phyloP scores from a whole-genome alignment of 371 early-diverging fungal species.

The Thermomucor indicae-seudaticae region DNA sequence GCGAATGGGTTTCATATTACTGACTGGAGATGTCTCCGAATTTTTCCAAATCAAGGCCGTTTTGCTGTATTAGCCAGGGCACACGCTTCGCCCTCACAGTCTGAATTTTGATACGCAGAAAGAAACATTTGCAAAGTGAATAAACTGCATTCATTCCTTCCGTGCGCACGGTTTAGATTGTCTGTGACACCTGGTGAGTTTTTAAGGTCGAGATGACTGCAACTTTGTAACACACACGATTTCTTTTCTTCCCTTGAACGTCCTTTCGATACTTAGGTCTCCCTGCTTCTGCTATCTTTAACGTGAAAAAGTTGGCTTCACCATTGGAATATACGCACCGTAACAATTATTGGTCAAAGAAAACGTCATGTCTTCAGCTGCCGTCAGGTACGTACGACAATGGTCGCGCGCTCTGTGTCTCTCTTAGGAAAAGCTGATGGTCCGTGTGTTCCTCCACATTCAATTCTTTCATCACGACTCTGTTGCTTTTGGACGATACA shows the following conservation, averaged over 20 bases:
- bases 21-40: too few relatives aligned
- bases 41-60: too few relatives aligned
- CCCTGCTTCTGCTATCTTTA: background rate
- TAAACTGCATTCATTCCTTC: background rate
- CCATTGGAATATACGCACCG: background rate
- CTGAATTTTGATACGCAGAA: background rate
- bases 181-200: background rate
- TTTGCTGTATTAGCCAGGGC: too few relatives aligned
- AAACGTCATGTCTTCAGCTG: conserved; percentile 28
- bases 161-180: background rate
- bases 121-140: background rate
- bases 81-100: too few relatives aligned
- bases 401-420: background rate
- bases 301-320: background rate
- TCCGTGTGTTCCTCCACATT: background rate
- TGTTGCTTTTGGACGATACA: background rate
- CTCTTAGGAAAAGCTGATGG: too few relatives aligned
- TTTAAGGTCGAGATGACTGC: background rate
- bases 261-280: background rate
- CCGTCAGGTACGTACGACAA: conserved; percentile 40
- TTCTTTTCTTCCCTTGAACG: background rate
- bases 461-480: background rate
- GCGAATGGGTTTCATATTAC: too few relatives aligned
- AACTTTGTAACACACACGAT: background rate
- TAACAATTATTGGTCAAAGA: background rate